Evolutionary conservation across 768 basidiomycete genomes (phyloP).

Genomic region (Rhodotorula babjevae): DNA sequence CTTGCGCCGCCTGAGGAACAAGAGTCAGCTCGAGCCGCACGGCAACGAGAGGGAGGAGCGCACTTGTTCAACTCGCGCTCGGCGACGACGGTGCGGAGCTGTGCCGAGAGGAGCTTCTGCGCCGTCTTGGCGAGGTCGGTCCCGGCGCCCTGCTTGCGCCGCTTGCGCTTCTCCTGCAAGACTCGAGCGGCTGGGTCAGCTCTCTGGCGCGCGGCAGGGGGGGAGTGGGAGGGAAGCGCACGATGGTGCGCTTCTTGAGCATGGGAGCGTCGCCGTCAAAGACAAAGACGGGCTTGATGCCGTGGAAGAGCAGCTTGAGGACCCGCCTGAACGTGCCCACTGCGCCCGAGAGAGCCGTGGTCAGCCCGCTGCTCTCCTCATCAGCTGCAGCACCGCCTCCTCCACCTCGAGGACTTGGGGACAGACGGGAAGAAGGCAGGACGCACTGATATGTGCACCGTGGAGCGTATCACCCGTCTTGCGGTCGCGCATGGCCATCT

Average conservation of each 20-base stretch:
- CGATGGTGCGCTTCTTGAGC: slow-evolving; percentile 83
- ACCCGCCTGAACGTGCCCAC: slow-evolving; percentile 58
- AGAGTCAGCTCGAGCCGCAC: not conserved
- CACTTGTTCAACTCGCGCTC: slow-evolving; percentile 50
- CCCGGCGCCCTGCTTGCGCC: slow-evolving; percentile 85
- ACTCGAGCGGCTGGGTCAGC: not conserved
- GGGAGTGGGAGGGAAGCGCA: slow-evolving; percentile 48
- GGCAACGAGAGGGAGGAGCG: not conserved
- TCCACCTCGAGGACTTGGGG: not conserved
- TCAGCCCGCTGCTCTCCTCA: not conserved
- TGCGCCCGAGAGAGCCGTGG: slow-evolving; percentile 41
- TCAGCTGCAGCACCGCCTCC: not conserved
- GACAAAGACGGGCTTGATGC: slow-evolving; percentile 96
- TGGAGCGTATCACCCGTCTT: slow-evolving; percentile 84
- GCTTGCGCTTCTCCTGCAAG: slow-evolving; percentile 71
- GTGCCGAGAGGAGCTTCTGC: slow-evolving; percentile 85
- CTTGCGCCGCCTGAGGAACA: not conserved
- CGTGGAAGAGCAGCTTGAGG: slow-evolving; percentile 89
- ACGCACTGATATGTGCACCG: slow-evolving; percentile 87
- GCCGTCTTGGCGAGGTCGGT: slow-evolving; percentile 79
- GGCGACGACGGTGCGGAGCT: slow-evolving; percentile 82
- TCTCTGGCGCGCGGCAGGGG: no score
- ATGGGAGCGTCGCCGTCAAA: slow-evolving; percentile 95
- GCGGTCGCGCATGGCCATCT: slow-evolving; percentile 91
- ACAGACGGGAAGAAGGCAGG: slow-evolving; percentile 52